A percentile compares a stretch with the other conserved stretches of the same genome.
Conservation (phyloP, 129 eudicot genomes). For the Flaveria brownii region DNA sequence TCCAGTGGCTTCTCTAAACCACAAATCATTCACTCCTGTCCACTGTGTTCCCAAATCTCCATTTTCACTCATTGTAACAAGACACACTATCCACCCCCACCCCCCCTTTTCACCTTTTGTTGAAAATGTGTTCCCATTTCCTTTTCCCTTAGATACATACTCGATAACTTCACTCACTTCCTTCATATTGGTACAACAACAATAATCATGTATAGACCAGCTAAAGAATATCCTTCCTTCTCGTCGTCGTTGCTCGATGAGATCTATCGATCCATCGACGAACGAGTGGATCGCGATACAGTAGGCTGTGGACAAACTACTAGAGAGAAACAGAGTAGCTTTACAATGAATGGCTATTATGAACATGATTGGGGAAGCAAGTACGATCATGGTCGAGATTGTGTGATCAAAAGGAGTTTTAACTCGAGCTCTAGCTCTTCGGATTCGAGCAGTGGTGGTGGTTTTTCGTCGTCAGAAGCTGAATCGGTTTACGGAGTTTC, state of each 20-base stretch:
- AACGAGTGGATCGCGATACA: slow-evolving; percentile 31
- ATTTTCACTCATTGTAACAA: slow-evolving; percentile 32
- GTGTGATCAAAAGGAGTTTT: slow-evolving; percentile 37
- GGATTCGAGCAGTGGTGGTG: slow-evolving; percentile 62
- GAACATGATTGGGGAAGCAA: not conserved
- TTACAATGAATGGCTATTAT: not conserved
- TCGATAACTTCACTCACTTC: not conserved
- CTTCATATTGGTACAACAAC: slow-evolving; percentile 8
- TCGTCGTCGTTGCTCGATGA: slow-evolving; percentile 82
- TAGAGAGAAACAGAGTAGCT: slow-evolving; percentile 32
- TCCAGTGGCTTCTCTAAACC: slow-evolving; percentile 30
- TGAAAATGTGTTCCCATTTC: slow-evolving; percentile 31
- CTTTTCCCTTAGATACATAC: not conserved
- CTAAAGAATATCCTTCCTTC: slow-evolving; percentile 57
- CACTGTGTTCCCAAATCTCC: slow-evolving; percentile 39
- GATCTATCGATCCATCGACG: slow-evolving; percentile 78
- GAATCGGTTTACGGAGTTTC: slow-evolving; percentile 47
- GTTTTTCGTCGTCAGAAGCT: slow-evolving; percentile 61
- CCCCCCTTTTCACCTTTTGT: slow-evolving; percentile 3
- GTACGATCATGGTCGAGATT: not conserved
- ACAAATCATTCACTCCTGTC: slow-evolving; percentile 39
- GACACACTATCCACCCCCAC: slow-evolving; percentile 2
- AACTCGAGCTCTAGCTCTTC: slow-evolving; percentile 73
- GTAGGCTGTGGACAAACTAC: slow-evolving; percentile 23
- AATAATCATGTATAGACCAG: slow-evolving; percentile 29